Evolutionary conservation across 2,329 filamentous ascomycete genomes (phyloP).

Genomic region (Fusarium sublunatum): DNA sequence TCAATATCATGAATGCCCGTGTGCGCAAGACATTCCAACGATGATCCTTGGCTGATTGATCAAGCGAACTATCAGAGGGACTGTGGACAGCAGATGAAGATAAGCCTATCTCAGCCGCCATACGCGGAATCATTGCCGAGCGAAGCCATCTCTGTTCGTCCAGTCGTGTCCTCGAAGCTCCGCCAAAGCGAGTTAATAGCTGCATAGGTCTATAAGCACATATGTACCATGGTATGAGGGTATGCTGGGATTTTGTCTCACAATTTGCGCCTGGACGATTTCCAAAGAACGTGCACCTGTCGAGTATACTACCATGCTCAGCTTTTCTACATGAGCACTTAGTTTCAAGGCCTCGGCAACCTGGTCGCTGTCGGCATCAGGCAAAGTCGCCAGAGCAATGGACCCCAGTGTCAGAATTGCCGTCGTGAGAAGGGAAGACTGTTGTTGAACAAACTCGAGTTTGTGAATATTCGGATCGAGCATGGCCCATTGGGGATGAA

Average conservation of each 20-base stretch:
- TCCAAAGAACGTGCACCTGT: neutral
- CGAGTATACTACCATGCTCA: neutral
- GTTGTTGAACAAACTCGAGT: neutral
- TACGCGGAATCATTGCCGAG: neutral
- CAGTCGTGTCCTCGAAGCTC: neutral
- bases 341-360: neutral
- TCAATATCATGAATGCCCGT: neutral
- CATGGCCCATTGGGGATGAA: neutral
- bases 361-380: neutral
- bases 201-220: neutral
- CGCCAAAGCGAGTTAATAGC: neutral
- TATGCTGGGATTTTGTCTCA: neutral
- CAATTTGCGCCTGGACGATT: neutral
- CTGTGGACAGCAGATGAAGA: too few species aligned
- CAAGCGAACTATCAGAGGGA: too few species aligned
- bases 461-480: neutral
- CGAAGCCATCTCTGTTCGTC: slow-evolving; percentile 2
- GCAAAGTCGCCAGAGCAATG: neutral
- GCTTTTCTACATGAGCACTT: neutral
- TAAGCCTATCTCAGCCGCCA: neutral
- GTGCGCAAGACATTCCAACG: neutral
- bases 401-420: neutral
- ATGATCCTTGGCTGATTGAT: too few species aligned
- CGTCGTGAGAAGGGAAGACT: neutral
- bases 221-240: too few species aligned